Percentiles rank a stretch among this genome's conserved stretches.
phyloP scores from a whole-genome alignment of 495 filamentous ascomycete species.

The Penicillium antarcticum region DNA sequence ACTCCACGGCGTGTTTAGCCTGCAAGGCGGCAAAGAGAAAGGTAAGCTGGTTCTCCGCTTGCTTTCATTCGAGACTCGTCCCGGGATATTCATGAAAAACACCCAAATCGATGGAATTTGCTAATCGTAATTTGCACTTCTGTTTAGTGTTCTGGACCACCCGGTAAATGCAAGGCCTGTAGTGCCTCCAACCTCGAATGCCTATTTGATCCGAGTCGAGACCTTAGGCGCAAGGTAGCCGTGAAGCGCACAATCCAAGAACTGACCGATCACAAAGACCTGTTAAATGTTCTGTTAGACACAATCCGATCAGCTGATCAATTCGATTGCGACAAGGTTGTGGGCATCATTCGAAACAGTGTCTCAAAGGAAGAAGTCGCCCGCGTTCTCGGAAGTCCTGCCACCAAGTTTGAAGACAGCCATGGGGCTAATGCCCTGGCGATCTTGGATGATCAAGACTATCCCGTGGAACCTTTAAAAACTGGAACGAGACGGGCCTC shows the following conservation, averaged over 20 bases:
- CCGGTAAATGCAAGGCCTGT: slow-evolving; percentile 40
- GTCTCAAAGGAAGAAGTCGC: slow-evolving; percentile 23
- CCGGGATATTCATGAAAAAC: neutral
- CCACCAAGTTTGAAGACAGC: slow-evolving; percentile 17
- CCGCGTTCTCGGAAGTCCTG: slow-evolving; percentile 16
- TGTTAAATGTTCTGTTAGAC: slow-evolving; percentile 29
- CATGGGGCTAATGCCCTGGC: slow-evolving; percentile 6
- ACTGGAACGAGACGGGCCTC: neutral
- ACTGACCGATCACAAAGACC: slow-evolving; percentile 28
- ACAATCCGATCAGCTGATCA: slow-evolving; percentile 24
- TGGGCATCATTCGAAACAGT: slow-evolving; percentile 25
- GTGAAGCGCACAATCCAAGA: slow-evolving; percentile 36
- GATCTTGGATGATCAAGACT: slow-evolving; percentile 10
- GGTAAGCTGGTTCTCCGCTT: slow-evolving; percentile 15
- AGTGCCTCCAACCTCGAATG: slow-evolving; percentile 27
- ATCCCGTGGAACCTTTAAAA: neutral
- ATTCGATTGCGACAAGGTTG: slow-evolving; percentile 20
- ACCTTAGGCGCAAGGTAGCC: slow-evolving; percentile 41
- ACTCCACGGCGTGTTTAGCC: slow-evolving; percentile 38
- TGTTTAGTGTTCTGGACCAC: slow-evolving; percentile 36
- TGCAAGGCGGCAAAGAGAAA: slow-evolving; percentile 45
- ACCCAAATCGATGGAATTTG: neutral
- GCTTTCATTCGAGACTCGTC: neutral
- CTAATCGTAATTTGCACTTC: slow-evolving; percentile 2
- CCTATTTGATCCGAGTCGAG: slow-evolving; percentile 37